These are phyloP conservation scores for Phytophthora cryptogea DNA, from an alignment of 352 stramenopile species.

Conservation along the genomic window DNA sequence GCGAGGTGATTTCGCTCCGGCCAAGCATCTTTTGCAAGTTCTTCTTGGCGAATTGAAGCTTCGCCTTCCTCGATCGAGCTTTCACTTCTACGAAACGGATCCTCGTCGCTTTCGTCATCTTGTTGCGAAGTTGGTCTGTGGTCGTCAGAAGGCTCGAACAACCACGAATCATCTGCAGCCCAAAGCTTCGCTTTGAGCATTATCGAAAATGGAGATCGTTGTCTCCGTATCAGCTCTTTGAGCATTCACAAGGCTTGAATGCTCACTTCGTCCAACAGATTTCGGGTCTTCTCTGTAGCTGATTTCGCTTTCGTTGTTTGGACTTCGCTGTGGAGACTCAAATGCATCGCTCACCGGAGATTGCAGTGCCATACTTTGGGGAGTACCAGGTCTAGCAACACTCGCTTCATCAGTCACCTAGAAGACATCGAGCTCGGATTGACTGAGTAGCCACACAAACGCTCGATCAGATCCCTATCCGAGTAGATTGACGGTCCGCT, in stretches of 20 bases:
- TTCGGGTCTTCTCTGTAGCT: slow-evolving; percentile 13
- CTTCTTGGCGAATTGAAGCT: neutral
- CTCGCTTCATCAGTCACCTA: slow-evolving; percentile 23
- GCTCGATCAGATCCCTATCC: slow-evolving; percentile 16
- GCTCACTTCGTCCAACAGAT: slow-evolving; percentile 20
- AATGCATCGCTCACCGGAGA: slow-evolving; percentile 10
- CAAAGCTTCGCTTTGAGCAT: slow-evolving; percentile 26
- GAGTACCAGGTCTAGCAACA: slow-evolving; percentile 7
- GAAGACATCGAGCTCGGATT: slow-evolving; percentile 24
- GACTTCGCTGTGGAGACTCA: slow-evolving; percentile 22
- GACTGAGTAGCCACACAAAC: slow-evolving; percentile 27
- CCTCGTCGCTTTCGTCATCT: slow-evolving; percentile 19
- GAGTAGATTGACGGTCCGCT: slow-evolving; percentile 12
- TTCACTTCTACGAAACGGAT: slow-evolving; percentile 14
- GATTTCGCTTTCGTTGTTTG: slow-evolving; percentile 24
- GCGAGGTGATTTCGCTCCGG: slow-evolving; percentile 8
- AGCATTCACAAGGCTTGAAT: slow-evolving; percentile 16
- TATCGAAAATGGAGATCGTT: slow-evolving; percentile 31
- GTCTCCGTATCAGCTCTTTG: slow-evolving; percentile 39
- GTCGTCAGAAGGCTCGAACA: slow-evolving; percentile 31
- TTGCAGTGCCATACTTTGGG: neutral
- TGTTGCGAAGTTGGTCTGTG: slow-evolving; percentile 6
- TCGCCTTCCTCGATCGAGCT: slow-evolving; percentile 12
- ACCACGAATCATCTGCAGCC: slow-evolving; percentile 23
- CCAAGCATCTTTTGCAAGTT: neutral